Evolutionary conservation across 2,329 filamentous ascomycete genomes (phyloP), one percentile per base, ranked within the genome.

Genomic region (Talaromyces sp.): DNA sequence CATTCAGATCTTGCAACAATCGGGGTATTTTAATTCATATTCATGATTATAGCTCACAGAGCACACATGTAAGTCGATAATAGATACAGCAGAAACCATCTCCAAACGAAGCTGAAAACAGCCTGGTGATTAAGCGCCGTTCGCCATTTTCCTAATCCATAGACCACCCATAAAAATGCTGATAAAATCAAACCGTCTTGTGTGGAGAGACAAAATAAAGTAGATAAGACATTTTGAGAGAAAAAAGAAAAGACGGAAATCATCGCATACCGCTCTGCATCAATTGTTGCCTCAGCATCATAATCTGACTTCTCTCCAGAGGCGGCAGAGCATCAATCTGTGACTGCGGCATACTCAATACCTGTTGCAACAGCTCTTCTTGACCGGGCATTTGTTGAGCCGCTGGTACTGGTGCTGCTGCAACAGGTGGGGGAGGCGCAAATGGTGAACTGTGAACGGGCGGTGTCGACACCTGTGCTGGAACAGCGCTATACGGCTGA

Each of bases 311-410:
- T 56, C 88, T 81, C 67, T 94, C 87, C 19, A 84, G 82, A 37
- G 90, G 88, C 5, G 88, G 85, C 51, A 97, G 77, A 67, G 85
- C 83, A 69, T 93, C 88, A 65, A 97, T 91, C 58, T 89, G 84
- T 59, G 89, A 82, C 67, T 89, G 88, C 2, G 91, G 84, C 77
- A 97, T 85, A 56, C 82, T 84, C 77, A 97, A 80, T 50, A 97
- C 88, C 66, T 91, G 89, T 62, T 88, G 84, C 71, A 96, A 86
- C 56, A 96, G 80, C 43, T 86, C 84, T 50, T 89, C 86, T 41
- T 89, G 84, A 60, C 88, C 84, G 41, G 81, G 78, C 13, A 79
- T 75, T 11, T 70, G 76, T 31, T 72, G 74, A 33, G 77, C 78
- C 35, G 41, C 21, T 19, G 41, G 31, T 19, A 41, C 41, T 19